Evolutionary conservation across 306 rosid genomes (phyloP), one percentile per base, ranked within the genome.

Genomic region (Datisca glomerata): DNA sequence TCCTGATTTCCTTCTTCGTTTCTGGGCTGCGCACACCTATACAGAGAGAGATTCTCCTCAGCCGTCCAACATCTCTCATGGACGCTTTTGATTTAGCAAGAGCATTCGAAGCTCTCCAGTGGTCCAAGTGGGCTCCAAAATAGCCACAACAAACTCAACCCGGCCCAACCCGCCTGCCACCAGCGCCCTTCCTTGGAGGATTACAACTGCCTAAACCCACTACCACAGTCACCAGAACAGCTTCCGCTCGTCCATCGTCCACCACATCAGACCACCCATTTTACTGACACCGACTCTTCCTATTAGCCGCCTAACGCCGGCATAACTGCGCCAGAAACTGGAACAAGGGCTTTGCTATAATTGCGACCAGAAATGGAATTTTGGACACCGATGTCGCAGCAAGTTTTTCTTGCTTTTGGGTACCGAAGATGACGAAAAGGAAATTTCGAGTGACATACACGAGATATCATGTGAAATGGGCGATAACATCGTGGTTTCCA

Each of bases 301-400:
- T 2, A 12, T 28, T 28, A 28, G 11, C 7, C 33, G 33, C 2
- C 4, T 28, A 2, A 1, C 33, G 2, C 10, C 33, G 1, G 2
- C 33, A 4, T n/a, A n/a, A 12, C 1, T 0, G 11, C 1, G 1
- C 0, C 1, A 1, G 33, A 2, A 4, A 1, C 2, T 8, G 1
- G 33, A 28, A 1, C 7, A 28, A 28, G 33, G 4, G 1, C 11
- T 28, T 2, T 28, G 7, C 11, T 28, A 27, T 2, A 28, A 28
- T 28, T 28, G 33, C 11, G 33, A 28, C 1, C 10, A 28, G 0
- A 28, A 4, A 28, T 28, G 7, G 7, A 4, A 4, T 2, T 1
- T 1, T 1, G 11, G 11, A 0, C 33, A 28, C 2, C 7, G 11
- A 4, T 28, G 33, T 4, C 7, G 11, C 7, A 1, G 10, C 2